Percentiles rank a stretch among this genome's conserved stretches.
phyloP scores from a whole-genome alignment of 2,329 filamentous ascomycete genomes.

The Fusarium lyarnte region DNA sequence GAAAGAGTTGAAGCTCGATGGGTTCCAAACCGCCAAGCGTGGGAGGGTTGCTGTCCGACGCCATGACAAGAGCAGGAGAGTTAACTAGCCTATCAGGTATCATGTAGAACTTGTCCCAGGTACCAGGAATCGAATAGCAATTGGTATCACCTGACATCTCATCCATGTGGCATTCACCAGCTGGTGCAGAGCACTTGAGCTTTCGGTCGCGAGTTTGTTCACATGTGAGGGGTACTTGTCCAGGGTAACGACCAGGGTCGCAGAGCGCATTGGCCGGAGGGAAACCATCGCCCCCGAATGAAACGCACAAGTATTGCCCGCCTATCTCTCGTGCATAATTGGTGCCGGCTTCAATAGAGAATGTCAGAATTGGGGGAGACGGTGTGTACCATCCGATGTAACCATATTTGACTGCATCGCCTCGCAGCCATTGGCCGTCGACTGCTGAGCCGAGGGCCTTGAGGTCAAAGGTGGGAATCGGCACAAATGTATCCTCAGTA shows the following conservation, averaged over 20 bases:
- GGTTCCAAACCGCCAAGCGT: not conserved
- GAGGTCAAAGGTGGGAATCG: not conserved
- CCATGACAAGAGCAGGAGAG: not conserved
- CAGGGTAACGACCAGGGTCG: accelerated
- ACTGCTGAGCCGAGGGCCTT: not conserved
- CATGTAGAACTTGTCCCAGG: not conserved
- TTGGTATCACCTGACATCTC: accelerated
- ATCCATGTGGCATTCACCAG: not conserved
- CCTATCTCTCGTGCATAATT: not conserved
- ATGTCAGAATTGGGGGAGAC: not conserved
- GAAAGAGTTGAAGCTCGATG: not conserved
- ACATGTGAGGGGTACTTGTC: accelerated
- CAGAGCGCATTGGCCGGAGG: not conserved
- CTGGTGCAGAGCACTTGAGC: not conserved
- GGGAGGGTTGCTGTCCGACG: not conserved
- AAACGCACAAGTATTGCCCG: not conserved
- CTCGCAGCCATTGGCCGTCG: not conserved
- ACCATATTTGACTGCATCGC: accelerated
- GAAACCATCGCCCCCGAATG: not conserved
- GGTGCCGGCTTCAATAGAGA: not conserved
- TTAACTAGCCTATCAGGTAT: not conserved
- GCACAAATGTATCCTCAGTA: not conserved
- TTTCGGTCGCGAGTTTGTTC: not conserved
- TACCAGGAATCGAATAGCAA: not conserved
- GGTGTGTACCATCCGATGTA: not conserved